phyloP scores from a whole-genome alignment of 306 rosid species.

The Spatholobus suberectus region DNA sequence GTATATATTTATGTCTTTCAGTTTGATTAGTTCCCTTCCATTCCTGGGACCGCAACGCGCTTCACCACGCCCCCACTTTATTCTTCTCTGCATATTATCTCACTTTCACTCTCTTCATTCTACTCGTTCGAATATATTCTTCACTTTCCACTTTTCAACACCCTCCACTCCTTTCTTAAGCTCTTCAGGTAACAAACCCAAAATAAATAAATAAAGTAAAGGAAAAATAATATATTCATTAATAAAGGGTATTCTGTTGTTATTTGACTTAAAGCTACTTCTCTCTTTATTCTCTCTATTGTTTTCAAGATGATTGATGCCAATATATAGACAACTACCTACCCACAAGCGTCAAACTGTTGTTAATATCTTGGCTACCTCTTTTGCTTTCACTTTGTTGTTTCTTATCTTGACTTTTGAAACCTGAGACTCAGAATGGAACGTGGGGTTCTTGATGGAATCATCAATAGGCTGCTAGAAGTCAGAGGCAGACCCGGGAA shows the following conservation, averaged over 20 bases:
- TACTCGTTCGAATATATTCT: conserved; percentile 36
- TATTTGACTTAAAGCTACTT: conserved; percentile 20
- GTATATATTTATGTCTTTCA: not conserved
- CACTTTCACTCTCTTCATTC: not conserved
- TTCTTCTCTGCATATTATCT: conserved; percentile 7
- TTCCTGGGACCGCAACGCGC: conserved; percentile 35
- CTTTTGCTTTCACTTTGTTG: conserved; percentile 13
- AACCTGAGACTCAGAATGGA: conserved; percentile 49
- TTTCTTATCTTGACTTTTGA: conserved; percentile 30
- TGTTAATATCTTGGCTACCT: conserved; percentile 12
- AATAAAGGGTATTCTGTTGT: not conserved
- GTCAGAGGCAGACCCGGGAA: conserved; percentile 74
- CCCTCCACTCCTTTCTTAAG: conserved; percentile 21
- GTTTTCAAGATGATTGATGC: not conserved
- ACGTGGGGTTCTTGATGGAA: conserved; percentile 65
- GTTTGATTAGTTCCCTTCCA: not conserved
- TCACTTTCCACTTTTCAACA: conserved; percentile 40
- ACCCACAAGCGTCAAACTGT: not conserved
- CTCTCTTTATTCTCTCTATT: not conserved
- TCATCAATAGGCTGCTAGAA: conserved; percentile 73
- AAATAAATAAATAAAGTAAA: too few relatives aligned
- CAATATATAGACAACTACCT: conserved; percentile 18
- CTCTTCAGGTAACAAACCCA: not conserved
- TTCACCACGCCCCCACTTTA: not conserved
- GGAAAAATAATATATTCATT: not conserved